Evolutionary conservation across 305 asterid species (phyloP).

Genomic region (Coffea humblotiana): DNA sequence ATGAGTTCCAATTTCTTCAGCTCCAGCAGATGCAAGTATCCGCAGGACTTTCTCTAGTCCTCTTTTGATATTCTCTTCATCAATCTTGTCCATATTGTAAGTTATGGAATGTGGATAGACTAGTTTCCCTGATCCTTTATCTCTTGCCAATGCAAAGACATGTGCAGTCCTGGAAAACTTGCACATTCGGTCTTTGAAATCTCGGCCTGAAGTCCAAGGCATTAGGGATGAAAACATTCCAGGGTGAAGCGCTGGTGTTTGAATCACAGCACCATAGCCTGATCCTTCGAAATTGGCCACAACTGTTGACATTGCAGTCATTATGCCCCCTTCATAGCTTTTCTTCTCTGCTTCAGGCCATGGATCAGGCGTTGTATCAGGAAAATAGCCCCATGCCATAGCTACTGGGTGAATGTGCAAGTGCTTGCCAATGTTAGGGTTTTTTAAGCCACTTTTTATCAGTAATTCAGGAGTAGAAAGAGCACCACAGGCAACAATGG

Average conservation of each 20-base stretch:
- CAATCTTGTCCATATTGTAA: conserved; percentile 40
- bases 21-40: conserved; percentile 72
- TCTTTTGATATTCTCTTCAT: conserved; percentile 39
- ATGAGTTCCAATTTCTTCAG: conserved; percentile 81
- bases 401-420: conserved; percentile 72
- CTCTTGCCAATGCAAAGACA: conserved; percentile 61
- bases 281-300: conserved; percentile 37
- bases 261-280: conserved; percentile 60
- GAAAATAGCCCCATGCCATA: conserved; percentile 43
- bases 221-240: conserved; percentile 60
- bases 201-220: conserved; percentile 67
- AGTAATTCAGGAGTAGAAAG: conserved; percentile 56
- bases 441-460: conserved; percentile 59
- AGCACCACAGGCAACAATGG: conserved; percentile 67
- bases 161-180: conserved; percentile 64
- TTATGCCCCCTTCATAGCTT: conserved; percentile 62
- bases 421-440: conserved; percentile 58
- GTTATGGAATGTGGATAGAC: conserved; percentile 30
- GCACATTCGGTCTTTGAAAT: conserved; percentile 51
- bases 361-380: conserved; percentile 12
- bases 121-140: conserved; percentile 56
- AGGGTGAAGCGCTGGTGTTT: conserved; percentile 75
- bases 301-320: conserved; percentile 68
- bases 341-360: conserved; percentile 57
- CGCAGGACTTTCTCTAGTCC: conserved; percentile 57